Percentiles rank a stretch among this genome's conserved stretches.
Evolutionary conservation across 179 eudicot genomes (phyloP).

Genomic region (Spinacia oleracea): DNA sequence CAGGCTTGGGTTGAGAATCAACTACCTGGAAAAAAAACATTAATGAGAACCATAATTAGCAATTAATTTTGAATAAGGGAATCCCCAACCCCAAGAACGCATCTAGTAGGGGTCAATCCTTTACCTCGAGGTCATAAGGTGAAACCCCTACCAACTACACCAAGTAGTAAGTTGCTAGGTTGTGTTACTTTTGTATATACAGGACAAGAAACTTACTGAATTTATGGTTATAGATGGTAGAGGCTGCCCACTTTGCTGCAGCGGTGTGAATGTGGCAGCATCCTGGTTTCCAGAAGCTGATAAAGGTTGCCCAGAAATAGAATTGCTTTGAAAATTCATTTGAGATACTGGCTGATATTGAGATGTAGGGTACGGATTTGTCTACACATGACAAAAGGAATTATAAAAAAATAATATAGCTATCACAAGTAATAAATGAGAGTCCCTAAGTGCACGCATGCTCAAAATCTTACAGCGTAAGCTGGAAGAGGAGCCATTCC

Average conservation of each 20-base stretch:
- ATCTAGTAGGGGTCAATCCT: no score
- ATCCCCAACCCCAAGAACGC: no score
- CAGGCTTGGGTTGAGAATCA: slow-evolving; percentile 38
- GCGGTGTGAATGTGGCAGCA: slow-evolving; percentile 39
- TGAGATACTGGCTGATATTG: slow-evolving; percentile 54
- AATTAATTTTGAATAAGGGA: not conserved
- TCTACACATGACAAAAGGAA: slow-evolving; percentile 45
- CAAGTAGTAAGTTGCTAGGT: not conserved
- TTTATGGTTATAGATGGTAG: slow-evolving; percentile 29
- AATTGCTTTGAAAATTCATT: slow-evolving; percentile 41
- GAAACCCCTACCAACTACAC: no score
- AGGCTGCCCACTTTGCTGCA: slow-evolving; percentile 43
- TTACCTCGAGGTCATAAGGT: no score
- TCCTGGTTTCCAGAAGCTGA: slow-evolving; percentile 42
- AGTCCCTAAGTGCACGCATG: slow-evolving; percentile 5
- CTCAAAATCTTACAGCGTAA: slow-evolving; percentile 53
- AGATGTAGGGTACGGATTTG: slow-evolving; percentile 44
- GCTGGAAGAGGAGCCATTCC: slow-evolving; percentile 48
- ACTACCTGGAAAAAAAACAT: slow-evolving; percentile 45
- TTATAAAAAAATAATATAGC: slow-evolving; percentile 34
- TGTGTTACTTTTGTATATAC: not conserved
- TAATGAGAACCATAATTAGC: slow-evolving; percentile 4
- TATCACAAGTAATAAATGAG: slow-evolving; percentile 8
- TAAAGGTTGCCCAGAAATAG: slow-evolving; percentile 48
- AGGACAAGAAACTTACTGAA: slow-evolving; percentile 32